Evolutionary conservation across 2,329 filamentous ascomycete species (phyloP).

Genomic region (Byssothecium circinans): DNA sequence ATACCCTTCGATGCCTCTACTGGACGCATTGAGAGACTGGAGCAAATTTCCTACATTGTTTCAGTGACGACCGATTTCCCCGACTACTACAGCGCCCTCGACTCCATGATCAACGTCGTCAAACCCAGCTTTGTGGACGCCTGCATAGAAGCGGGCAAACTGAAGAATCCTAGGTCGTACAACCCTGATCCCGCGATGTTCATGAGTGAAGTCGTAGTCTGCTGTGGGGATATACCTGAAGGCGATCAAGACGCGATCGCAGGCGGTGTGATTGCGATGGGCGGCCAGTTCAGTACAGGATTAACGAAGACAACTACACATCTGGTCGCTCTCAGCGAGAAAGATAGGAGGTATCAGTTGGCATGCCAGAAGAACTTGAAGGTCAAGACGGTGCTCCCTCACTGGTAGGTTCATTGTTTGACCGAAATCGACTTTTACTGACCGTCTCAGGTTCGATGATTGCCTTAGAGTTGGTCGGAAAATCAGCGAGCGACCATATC

Average conservation of each 20-base stretch:
- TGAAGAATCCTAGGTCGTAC: conserved; percentile 77
- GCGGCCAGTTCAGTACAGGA: conserved; percentile 74
- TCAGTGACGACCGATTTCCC: conserved; percentile 86
- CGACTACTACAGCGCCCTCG: conserved; percentile 74
- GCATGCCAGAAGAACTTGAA: conserved; percentile 67
- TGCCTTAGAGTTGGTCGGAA: conserved; percentile 90
- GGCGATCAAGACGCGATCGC: conserved; percentile 91
- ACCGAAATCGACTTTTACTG: conserved; percentile 4
- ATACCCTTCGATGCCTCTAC: conserved; percentile 43
- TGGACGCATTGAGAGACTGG: conserved; percentile 45
- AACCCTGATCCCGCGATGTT: conserved; percentile 91
- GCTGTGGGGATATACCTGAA: conserved; percentile 79
- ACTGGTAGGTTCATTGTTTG: conserved; percentile 65
- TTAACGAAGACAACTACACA: conserved; percentile 80
- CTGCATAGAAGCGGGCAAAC: conserved; percentile 69
- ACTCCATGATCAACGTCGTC: conserved; percentile 80
- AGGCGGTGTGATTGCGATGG: conserved; percentile 85
- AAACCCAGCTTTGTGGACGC: conserved; percentile 77
- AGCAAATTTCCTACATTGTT: conserved; percentile 64
- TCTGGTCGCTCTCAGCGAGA: conserved; percentile 77
- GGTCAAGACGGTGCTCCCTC: conserved; percentile 84
- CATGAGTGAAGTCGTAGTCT: conserved; percentile 80
- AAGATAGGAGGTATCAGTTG: conserved; percentile 69
- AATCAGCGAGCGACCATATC: conserved; percentile 86
- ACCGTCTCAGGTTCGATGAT: conserved; percentile 78